Conservation (phyloP, 2,329 filamentous ascomycete genomes). For the Scolecobasidium constrictum region DNA sequence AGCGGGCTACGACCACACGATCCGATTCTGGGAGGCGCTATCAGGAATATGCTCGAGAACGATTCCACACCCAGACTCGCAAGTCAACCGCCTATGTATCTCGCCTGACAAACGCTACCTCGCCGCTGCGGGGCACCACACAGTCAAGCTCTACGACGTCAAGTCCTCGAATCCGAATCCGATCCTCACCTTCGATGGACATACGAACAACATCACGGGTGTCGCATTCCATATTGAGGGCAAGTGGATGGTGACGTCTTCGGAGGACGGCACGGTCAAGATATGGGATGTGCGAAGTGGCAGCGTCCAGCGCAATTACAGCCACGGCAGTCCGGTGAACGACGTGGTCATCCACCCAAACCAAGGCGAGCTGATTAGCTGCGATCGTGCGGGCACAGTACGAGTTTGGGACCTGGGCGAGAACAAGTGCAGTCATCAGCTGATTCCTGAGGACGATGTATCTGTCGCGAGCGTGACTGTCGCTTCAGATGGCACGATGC, state of each 20-base stretch:
- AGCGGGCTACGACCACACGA: slow-evolving; percentile 68
- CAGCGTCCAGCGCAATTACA: slow-evolving; percentile 83
- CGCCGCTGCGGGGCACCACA: slow-evolving; percentile 69
- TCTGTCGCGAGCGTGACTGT: slow-evolving; percentile 91
- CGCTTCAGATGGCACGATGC: slow-evolving; percentile 81
- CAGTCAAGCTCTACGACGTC: slow-evolving; percentile 96
- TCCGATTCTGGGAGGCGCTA: slow-evolving; percentile 92
- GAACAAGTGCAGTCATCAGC: slow-evolving; percentile 91
- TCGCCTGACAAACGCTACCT: slow-evolving; percentile 96
- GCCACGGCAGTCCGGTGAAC: slow-evolving; percentile 79
- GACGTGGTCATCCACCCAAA: slow-evolving; percentile 99
- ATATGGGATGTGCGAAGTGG: slow-evolving; percentile 91
- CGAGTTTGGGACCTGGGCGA: slow-evolving; percentile 94
- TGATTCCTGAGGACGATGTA: slow-evolving; percentile 93
- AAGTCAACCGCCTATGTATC: slow-evolving; percentile 96
- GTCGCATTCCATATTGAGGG: slow-evolving; percentile 97
- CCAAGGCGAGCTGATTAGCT: slow-evolving; percentile 95
- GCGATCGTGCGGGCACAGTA: slow-evolving; percentile 84
- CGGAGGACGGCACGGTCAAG: slow-evolving; percentile 92
- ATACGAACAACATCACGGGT: slow-evolving; percentile 91
- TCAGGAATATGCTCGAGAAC: slow-evolving; percentile 97
- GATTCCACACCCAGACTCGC: slow-evolving; percentile 94
- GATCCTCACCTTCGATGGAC: slow-evolving; percentile 86
- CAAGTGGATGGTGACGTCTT: slow-evolving; percentile 99
- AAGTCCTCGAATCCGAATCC: slow-evolving; percentile 96